A percentile compares a stretch with the other conserved stretches of the same genome.
These are phyloP conservation scores for Aureobasidium pullulans DNA, from an alignment of 2,329 filamentous ascomycete species.

Conservation along the genomic window DNA sequence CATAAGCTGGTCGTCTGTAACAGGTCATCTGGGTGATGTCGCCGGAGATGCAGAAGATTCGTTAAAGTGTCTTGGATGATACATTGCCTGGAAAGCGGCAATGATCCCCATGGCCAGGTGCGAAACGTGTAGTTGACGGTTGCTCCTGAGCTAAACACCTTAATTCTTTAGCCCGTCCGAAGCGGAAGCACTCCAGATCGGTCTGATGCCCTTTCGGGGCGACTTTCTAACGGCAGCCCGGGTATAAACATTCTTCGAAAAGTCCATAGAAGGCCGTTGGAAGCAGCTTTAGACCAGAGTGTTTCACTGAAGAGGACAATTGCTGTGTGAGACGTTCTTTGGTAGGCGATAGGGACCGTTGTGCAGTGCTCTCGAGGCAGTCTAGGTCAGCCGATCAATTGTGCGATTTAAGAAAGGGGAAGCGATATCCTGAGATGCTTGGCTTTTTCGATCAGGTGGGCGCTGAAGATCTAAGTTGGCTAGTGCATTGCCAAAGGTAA, in stretches of 20 bases:
- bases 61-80: constrained; percentile 5
- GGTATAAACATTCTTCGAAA: neutral
- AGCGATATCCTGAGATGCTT: neutral
- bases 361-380: neutral
- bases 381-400: neutral
- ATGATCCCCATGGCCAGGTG: neutral
- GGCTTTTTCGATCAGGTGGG: constrained; percentile 2
- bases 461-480: neutral
- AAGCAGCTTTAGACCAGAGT: neutral
- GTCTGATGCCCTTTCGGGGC: neutral
- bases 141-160: constrained; percentile 7
- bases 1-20: neutral
- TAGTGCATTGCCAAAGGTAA: neutral
- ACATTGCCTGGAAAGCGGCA: neutral
- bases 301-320: neutral
- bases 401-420: neutral
- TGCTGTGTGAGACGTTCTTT: neutral
- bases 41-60: constrained; percentile 7
- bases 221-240: neutral
- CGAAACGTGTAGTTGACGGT: constrained; percentile 7
- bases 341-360: neutral
- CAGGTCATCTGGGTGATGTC: neutral
- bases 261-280: constrained; percentile 6
- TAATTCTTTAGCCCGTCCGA: neutral
- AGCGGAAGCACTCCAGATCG: constrained; percentile 11